Evolutionary conservation across 1,284 basidiomycete species (phyloP).

Genomic region (Irpex sp.): DNA sequence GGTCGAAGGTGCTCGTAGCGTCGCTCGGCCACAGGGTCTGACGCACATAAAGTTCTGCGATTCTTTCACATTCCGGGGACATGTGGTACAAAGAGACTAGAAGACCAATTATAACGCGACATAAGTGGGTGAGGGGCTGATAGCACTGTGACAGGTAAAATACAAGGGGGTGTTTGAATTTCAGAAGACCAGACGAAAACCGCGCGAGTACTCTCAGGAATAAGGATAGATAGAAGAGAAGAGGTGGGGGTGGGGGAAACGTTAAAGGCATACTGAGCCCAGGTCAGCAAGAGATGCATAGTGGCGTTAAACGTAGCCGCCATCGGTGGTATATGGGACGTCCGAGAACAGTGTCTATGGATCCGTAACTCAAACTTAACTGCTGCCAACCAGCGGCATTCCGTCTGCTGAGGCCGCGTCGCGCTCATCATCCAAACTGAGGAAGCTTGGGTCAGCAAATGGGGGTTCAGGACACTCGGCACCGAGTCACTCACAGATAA

Average conservation of each 20-base stretch:
- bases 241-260: background rate
- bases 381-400: constrained; percentile 41
- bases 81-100: constrained; percentile 3
- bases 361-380: constrained; percentile 15
- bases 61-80: background rate
- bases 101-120: constrained; percentile 6
- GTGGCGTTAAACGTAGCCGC: background rate
- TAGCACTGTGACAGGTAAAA: constrained; percentile 6
- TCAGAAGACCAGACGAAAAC: background rate
- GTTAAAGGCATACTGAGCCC: background rate
- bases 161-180: background rate
- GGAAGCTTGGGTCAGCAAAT: constrained; percentile 17
- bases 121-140: background rate
- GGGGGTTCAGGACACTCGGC: constrained; percentile 7
- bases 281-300: background rate
- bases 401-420: constrained; percentile 59
- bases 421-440: constrained; percentile 70
- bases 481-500: constrained; percentile 57
- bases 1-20: background rate
- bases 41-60: background rate
- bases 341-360: background rate
- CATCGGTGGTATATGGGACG: background rate
- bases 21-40: background rate
- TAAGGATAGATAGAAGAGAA: background rate
- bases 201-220: background rate